phyloP scores from a whole-genome alignment of 352 stramenopile species.

The Phytophthora europaea region DNA sequence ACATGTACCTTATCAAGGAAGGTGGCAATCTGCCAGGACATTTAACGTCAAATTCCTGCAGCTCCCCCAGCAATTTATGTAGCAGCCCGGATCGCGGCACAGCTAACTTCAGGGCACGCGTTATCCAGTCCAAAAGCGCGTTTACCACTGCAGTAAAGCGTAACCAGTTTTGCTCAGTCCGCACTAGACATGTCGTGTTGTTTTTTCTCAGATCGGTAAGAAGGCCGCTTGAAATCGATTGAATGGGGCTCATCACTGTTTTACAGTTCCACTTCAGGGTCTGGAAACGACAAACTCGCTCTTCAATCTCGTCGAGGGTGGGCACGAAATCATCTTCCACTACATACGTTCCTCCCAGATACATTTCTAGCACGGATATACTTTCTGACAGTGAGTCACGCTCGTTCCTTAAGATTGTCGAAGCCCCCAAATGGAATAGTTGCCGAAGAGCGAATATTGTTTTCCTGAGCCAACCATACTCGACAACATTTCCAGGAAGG shows the following conservation, averaged over 20 bases:
- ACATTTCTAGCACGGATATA: neutral
- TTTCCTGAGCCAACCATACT: conserved; percentile 8
- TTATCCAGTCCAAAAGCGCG: conserved; percentile 9
- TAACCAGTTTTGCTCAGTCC: conserved; percentile 15
- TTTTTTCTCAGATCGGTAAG: conserved; percentile 13
- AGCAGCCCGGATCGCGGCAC: neutral
- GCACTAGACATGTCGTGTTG: conserved; percentile 4
- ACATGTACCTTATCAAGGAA: conserved; percentile 19
- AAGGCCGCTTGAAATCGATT: conserved; percentile 20
- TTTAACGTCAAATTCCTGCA: conserved; percentile 13
- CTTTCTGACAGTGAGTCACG: conserved; percentile 3
- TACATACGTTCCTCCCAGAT: neutral
- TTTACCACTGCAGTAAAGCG: conserved; percentile 10
- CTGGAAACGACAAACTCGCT: conserved; percentile 10
- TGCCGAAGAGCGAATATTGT: neutral
- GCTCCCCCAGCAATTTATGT: neutral
- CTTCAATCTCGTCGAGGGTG: conserved; percentile 14
- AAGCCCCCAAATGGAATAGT: conserved; percentile 1
- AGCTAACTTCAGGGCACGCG: neutral
- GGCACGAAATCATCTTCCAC: conserved; percentile 8
- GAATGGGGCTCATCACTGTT: conserved; percentile 6
- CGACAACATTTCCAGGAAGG: neutral
- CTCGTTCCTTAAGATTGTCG: neutral
- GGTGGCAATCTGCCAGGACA: conserved; percentile 11
- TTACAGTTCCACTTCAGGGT: neutral